phyloP scores from a whole-genome alignment of 108 stramenopile species.

The Fragilariopsis cylindrus region DNA sequence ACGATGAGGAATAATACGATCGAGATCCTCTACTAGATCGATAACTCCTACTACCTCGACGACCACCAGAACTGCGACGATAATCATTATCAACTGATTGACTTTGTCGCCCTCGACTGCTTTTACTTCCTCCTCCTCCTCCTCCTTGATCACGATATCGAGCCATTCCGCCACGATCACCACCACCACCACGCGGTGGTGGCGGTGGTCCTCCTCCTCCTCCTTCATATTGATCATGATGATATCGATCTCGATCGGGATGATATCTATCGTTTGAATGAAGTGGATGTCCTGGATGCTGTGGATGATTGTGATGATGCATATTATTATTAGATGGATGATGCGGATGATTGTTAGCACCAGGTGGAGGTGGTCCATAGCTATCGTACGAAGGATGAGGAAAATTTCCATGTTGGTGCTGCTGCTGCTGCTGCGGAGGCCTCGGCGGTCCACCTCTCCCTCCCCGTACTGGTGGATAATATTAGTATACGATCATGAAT shows the following conservation, averaged over 20 bases:
- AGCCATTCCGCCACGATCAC: neutral
- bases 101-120: constrained; percentile 26
- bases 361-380: constrained; percentile 27
- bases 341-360: too few relatives aligned
- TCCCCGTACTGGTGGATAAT: neutral
- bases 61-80: constrained; percentile 5
- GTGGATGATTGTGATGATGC: neutral
- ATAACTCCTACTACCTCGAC: neutral
- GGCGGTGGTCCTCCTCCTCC: too few relatives aligned
- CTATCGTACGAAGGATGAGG: constrained; percentile 7
- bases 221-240: neutral
- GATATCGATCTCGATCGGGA: constrained; percentile 22
- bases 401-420: neutral
- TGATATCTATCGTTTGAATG: constrained; percentile 16
- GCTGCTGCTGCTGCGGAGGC: too few relatives aligned
- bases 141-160: constrained; percentile 10
- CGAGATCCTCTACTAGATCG: neutral
- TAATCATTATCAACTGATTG: constrained; percentile 28
- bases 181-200: too few relatives aligned
- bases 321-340: too few relatives aligned
- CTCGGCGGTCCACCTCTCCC: neutral
- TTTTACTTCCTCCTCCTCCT: constrained; percentile 6
- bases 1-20: constrained; percentile 12
- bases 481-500: too few relatives aligned
- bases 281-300: neutral